Conservation (phyloP, 1,284 basidiomycete genomes). For the Trametes pubescens region DNA sequence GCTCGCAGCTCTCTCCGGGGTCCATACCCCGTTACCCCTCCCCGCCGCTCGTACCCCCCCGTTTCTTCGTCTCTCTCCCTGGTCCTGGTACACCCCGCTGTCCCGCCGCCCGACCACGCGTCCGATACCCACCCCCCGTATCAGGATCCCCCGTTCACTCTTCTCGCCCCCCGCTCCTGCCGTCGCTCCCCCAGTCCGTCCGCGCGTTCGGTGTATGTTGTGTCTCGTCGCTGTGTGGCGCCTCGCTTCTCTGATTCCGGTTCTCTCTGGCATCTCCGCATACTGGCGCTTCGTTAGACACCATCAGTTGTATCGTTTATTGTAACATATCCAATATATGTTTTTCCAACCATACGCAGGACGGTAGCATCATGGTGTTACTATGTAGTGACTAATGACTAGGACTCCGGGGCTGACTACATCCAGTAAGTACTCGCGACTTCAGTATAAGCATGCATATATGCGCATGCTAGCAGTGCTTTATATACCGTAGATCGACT, state of each 20-base stretch:
- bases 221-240: background rate
- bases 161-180: background rate
- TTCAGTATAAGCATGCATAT: no score
- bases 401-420: no score
- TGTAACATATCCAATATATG: conserved; percentile 13
- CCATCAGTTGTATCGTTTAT: conserved; percentile 20
- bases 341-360: background rate
- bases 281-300: conserved; percentile 13
- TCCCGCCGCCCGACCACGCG: no score
- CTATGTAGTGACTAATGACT: no score
- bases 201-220: background rate
- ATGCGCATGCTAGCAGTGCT: no score
- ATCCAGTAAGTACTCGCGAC: no score
- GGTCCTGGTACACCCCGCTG: background rate
- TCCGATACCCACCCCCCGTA: no score
- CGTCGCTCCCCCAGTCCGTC: no score
- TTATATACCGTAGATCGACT: no score
- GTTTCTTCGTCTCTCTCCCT: background rate
- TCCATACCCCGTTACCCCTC: background rate
- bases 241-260: background rate
- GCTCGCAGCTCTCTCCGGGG: background rate
- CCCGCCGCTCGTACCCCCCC: background rate
- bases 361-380: no score
- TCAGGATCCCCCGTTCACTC: background rate
- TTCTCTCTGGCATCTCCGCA: conserved; percentile 7